phyloP scores from a whole-genome alignment of 768 basidiomycete species.

The Naematelia encephala region DNA sequence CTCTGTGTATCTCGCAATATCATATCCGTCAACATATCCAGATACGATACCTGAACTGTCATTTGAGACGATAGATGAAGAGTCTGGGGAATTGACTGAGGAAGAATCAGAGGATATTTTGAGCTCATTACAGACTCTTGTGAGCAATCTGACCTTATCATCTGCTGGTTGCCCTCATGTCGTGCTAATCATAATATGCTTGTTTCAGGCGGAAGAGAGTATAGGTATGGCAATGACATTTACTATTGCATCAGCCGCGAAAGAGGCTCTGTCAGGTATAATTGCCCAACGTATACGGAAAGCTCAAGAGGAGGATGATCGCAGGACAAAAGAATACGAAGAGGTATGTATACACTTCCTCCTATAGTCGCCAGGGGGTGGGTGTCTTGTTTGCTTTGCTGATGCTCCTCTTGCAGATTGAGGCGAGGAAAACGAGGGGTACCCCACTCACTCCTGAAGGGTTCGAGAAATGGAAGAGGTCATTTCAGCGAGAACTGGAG shows the following conservation, averaged over 20 bases:
- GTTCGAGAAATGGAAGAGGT: slow-evolving; percentile 75
- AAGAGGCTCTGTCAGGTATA: slow-evolving; percentile 68
- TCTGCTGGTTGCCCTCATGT: not conserved
- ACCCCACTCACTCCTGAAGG: slow-evolving; percentile 83
- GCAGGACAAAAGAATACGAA: slow-evolving; percentile 65
- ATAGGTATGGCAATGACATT: slow-evolving; percentile 91
- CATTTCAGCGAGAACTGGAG: slow-evolving; percentile 69
- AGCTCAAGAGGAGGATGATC: slow-evolving; percentile 66
- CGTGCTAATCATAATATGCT: not conserved
- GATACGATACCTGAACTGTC: slow-evolving; percentile 72
- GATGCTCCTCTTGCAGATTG: slow-evolving; percentile 59
- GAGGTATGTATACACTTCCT: slow-evolving; percentile 57
- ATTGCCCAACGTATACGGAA: slow-evolving; percentile 60
- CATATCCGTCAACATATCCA: slow-evolving; percentile 80
- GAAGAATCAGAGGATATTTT: slow-evolving; percentile 59
- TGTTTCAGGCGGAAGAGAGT: slow-evolving; percentile 43
- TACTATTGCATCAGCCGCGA: slow-evolving; percentile 78
- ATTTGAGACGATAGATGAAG: slow-evolving; percentile 58
- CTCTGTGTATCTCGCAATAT: slow-evolving; percentile 65
- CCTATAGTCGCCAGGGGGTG: not conserved
- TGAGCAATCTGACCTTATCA: slow-evolving; percentile 41
- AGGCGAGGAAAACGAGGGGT: slow-evolving; percentile 80
- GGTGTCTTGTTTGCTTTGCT: not conserved
- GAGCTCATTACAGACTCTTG: slow-evolving; percentile 60
- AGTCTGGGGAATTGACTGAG: slow-evolving; percentile 55